Conservation (phyloP, 257 asterid genomes). For the Gentiana straminea region DNA sequence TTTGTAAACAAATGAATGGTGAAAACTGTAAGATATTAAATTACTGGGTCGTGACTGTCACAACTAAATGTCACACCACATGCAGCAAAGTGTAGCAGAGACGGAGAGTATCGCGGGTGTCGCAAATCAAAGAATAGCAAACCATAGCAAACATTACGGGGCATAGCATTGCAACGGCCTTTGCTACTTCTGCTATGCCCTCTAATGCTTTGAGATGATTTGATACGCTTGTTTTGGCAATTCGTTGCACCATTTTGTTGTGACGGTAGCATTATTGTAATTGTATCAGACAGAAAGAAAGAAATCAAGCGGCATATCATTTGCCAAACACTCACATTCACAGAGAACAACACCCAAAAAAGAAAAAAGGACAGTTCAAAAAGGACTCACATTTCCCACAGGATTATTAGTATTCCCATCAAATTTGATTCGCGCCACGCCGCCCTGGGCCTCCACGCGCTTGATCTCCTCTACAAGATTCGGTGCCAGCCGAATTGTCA, state of each 20-base stretch:
- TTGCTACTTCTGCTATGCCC: too few species aligned
- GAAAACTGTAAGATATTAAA: background rate
- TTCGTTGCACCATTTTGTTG: too few species aligned
- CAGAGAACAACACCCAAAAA: background rate
- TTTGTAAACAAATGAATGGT: slow-evolving; percentile 4
- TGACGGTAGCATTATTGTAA: too few species aligned
- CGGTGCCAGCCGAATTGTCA: slow-evolving; percentile 77
- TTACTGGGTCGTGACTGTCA: too few species aligned
- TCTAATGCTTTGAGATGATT: background rate
- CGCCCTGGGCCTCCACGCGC: slow-evolving; percentile 81
- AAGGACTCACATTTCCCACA: slow-evolving; percentile 66
- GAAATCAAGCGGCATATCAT: background rate
- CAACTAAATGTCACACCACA: slow-evolving; percentile 1
- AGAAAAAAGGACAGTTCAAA: slow-evolving; percentile 4
- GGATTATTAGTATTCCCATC: slow-evolving; percentile 67
- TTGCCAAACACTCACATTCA: too few species aligned
- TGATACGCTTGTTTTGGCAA: background rate
- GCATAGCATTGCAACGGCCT: too few species aligned
- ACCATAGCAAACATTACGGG: too few species aligned
- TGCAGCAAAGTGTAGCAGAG: background rate
- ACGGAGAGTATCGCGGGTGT: too few species aligned
- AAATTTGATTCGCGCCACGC: slow-evolving; percentile 64
- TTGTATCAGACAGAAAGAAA: background rate
- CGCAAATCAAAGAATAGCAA: too few species aligned
- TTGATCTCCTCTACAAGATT: slow-evolving; percentile 98